Conservation (phyloP, 768 basidiomycete genomes). For the Thelephora aurantiotincta region DNA sequence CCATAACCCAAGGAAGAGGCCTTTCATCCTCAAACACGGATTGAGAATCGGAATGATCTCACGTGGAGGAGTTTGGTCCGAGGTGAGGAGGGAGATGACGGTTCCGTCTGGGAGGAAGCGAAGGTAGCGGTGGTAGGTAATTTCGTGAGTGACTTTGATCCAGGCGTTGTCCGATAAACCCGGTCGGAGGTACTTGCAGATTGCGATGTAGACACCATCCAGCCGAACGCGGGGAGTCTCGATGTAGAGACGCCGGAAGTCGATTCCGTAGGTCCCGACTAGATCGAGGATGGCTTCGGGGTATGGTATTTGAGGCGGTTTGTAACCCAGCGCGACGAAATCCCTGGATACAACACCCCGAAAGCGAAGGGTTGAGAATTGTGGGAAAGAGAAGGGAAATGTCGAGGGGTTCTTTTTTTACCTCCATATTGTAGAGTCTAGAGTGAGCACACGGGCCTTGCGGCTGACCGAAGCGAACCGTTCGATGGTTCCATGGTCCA, state of each 20-base stretch:
- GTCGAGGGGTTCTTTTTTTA: constrained; percentile 21
- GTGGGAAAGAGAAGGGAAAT: not conserved
- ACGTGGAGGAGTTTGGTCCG: constrained; percentile 59
- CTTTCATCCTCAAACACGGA: constrained; percentile 69
- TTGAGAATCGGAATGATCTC: constrained; percentile 66
- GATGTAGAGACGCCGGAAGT: constrained; percentile 67
- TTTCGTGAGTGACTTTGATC: constrained; percentile 79
- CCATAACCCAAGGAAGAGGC: constrained; percentile 63
- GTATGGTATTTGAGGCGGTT: constrained; percentile 57
- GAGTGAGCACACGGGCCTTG: constrained; percentile 57
- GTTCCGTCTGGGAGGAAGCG: constrained; percentile 82
- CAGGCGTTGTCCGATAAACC: constrained; percentile 77
- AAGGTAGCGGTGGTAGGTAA: constrained; percentile 88
- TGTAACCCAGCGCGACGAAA: constrained; percentile 52
- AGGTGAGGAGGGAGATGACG: constrained; percentile 74
- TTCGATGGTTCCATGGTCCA: constrained; percentile 60
- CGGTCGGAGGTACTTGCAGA: constrained; percentile 73
- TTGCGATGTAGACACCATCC: constrained; percentile 86
- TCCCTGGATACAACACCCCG: constrained; percentile 26
- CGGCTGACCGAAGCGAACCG: constrained; percentile 62
- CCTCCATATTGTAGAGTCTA: constrained; percentile 71
- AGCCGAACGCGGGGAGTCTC: constrained; percentile 75
- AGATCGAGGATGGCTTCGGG: constrained; percentile 34
- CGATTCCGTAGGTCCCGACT: constrained; percentile 34
- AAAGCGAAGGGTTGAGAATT: not conserved